Evolutionary conservation across 1,284 basidiomycete species (phyloP).

Genomic region (Malassezia nana): DNA sequence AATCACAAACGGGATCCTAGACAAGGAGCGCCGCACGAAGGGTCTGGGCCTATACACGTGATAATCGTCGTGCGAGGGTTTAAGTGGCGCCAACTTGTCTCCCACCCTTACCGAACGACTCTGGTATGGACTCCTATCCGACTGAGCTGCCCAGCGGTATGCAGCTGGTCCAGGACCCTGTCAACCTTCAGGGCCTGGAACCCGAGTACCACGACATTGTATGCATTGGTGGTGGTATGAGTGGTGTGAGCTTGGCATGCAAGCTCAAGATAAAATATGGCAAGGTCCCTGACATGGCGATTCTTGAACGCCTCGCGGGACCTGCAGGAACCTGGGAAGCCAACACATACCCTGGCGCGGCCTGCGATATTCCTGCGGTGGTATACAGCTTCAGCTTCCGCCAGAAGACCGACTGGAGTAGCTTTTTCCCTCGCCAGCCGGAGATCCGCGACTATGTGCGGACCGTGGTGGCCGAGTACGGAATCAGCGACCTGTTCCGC

Average conservation of each 20-base stretch:
- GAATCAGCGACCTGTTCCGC: constrained; percentile 27
- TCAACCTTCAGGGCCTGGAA: constrained; percentile 11
- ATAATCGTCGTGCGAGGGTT: not conserved
- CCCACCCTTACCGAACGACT: not conserved
- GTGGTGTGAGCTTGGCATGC: constrained; percentile 34
- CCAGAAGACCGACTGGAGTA: constrained; percentile 40
- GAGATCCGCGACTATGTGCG: constrained; percentile 37
- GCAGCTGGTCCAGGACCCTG: constrained; percentile 14
- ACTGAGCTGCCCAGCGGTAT: constrained; percentile 6
- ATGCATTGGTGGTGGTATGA: constrained; percentile 40
- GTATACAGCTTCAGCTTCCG: constrained; percentile 44
- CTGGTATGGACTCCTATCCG: not conserved
- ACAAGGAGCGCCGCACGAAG: no score
- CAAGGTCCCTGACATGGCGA: constrained; percentile 31
- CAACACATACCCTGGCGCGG: constrained; percentile 39
- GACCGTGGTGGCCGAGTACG: constrained; percentile 31
- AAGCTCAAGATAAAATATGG: constrained; percentile 30
- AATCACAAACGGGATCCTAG: no score
- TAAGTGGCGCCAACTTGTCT: not conserved
- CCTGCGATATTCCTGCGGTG: constrained; percentile 42
- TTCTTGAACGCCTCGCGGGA: constrained; percentile 25
- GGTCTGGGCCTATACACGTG: no score
- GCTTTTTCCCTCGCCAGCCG: constrained; percentile 31
- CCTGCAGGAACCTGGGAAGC: constrained; percentile 34
- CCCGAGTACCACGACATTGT: constrained; percentile 41